Base-by-base conservation (phyloP, 2,329 filamentous ascomycete genomes). In the Reticulascus tulasneorum region DNA sequence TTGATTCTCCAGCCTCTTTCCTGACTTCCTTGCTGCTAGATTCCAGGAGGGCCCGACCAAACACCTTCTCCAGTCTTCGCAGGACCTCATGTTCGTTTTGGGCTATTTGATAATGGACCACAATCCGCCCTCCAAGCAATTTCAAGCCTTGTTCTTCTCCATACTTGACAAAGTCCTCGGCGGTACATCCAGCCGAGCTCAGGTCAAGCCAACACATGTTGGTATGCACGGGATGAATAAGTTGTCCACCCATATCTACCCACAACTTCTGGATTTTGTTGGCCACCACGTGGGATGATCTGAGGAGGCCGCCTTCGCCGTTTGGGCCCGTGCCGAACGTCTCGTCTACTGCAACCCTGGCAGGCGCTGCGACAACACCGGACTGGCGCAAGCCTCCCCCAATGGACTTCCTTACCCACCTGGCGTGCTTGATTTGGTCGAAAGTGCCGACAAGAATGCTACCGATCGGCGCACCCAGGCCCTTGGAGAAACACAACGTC, bases 151-250 rank as follows among this genome's bases (percentile, higher is more conserved):
- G 60, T 22, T 64, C 63, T 30, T 52, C 51, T 6, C 63, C 64
- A 21, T 69, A 53, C 46, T 60, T 53, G 11, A 55, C 52, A 33
- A 75, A 63, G 24, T 52, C 56, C 36, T 55, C 55, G 6, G 33
- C 42, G 11, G 56, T 54, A 42, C 69, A 66, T 3, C 76, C 75
- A 9, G 76, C 73, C 2, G 72, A 71, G 20, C 78, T 73, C 12
- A 93, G 64, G 56, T 94, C 82, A 39, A 94, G 53, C 87, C 86
- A 94, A 22, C 87, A 78, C 86, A 94, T 94, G 62, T 94, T 94
- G n/a, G 88, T 94, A 54, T 94, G 82, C 2, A 85, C 82, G 0
- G 84, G 82, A 40, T 82, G 70, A 15, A 71, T 60, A 38, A 88
- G 61, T 59, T 75, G 77, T 2, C 87, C 88, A 5, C 87, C 87